Base-by-base conservation (phyloP, 306 rosid species). In the Acacia crassicarpa region DNA sequence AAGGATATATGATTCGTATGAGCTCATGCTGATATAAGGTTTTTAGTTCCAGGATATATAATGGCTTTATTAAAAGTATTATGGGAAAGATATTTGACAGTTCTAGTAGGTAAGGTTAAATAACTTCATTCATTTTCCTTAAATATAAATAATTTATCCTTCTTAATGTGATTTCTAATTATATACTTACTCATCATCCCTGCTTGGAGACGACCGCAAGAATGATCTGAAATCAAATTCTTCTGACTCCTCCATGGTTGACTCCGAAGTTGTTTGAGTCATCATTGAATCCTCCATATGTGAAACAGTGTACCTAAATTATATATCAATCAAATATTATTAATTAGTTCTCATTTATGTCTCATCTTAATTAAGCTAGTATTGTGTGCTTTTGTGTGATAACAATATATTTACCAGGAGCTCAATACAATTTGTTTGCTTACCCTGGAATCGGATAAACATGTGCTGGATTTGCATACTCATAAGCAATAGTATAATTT, bases 371-470 rank as follows among this genome's bases (percentile, higher is more conserved):
- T 46, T 46, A 13, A 46, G 1, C 53, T 46, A 46, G 53, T 13
- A 38, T 46, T 46, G 16, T 13, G 16, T 46, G 51, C 5, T 5
- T 43, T 3, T 43, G 46, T 59, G 1, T 53, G 9, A 20, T 8
- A 54, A 54, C 58, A 51, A 16, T 17, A 51, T 51, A 51, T 17
- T 51, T 6, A 51, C 17, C 22, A 19, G 22, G 2, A 51, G 25
- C 11, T 54, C 15, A 9, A 56, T 32, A 22, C 35, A 32, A 58
- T 56, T 49, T 19, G 44, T 88, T 25, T 32, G 17, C 90, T 81
- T 68, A 89, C 93, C 66, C 81, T 48, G 12, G 79, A 69, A 53
- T 43, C 72, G 2, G 6, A 77, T 16, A 20, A 20, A 1, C 22
- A 27, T 17, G 27, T 9, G 4, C 44, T 12, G 20, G 75, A 25